Evolutionary conservation across 176 grass and related monocot genomes (phyloP).

Genomic region (Bonia amplexicaulis): DNA sequence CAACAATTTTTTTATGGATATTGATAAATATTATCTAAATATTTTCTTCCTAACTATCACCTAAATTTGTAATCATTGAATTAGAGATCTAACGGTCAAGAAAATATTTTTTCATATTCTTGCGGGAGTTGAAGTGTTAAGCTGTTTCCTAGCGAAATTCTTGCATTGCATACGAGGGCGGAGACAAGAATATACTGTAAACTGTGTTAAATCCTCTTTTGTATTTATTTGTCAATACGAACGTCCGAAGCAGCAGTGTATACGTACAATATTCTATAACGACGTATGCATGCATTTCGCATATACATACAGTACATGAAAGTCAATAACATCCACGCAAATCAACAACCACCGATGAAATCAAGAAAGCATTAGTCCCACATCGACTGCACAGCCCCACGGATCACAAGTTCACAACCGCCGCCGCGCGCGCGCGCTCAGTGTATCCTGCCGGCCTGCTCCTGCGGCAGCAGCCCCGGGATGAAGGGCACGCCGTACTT

Average conservation of each 20-base stretch:
- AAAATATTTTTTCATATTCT: too few relatives aligned
- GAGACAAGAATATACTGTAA: neutral
- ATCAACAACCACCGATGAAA: neutral
- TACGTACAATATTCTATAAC: too few relatives aligned
- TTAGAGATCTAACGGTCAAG: too few relatives aligned
- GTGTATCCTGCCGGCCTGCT: slow-evolving; percentile 33
- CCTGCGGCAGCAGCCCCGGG: slow-evolving; percentile 42
- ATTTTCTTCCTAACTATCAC: too few relatives aligned
- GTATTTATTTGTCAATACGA: neutral
- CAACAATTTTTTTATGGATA: too few relatives aligned
- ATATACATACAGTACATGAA: neutral
- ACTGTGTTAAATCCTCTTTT: neutral
- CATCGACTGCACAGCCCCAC: neutral
- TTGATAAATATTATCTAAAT: too few relatives aligned
- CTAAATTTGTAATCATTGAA: too few relatives aligned
- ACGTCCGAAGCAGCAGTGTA: neutral
- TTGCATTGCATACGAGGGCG: too few relatives aligned
- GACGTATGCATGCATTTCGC: neutral
- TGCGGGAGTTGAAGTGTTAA: too few relatives aligned
- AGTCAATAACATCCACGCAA: neutral
- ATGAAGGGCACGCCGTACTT: slow-evolving; percentile 51
- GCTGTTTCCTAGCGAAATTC: too few relatives aligned
- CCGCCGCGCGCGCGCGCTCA: neutral
- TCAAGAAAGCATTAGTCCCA: neutral
- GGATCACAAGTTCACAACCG: neutral